Percentiles rank a stretch among this genome's conserved stretches.
phyloP scores from a whole-genome alignment of 805 yeast species.

The Kurtzmaniella fragi region DNA sequence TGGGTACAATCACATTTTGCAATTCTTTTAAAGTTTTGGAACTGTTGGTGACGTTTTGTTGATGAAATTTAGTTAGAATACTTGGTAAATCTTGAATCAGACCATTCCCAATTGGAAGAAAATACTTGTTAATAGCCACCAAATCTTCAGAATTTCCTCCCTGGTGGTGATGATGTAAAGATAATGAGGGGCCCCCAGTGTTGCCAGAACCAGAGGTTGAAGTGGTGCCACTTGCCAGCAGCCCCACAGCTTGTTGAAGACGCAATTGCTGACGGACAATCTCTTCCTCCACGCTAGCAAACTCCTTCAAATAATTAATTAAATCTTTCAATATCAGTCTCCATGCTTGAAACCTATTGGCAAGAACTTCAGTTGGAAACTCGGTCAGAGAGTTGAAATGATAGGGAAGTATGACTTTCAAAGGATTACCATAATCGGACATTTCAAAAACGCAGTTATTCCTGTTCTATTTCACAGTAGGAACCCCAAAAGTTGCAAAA shows the following conservation, averaged over 20 bases:
- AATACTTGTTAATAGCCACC: slow-evolving; percentile 44
- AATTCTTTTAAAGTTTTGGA: slow-evolving; percentile 46
- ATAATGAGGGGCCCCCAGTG: not conserved
- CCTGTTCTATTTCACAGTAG: too few relatives aligned
- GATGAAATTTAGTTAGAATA: slow-evolving; percentile 48
- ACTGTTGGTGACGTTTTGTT: slow-evolving; percentile 31
- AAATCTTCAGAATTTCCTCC: slow-evolving; percentile 22
- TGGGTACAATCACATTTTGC: slow-evolving; percentile 45
- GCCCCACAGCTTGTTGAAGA: slow-evolving; percentile 67
- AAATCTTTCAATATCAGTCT: slow-evolving; percentile 71
- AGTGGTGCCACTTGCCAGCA: slow-evolving; percentile 7
- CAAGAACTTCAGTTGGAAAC: slow-evolving; percentile 80
- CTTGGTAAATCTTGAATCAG: slow-evolving; percentile 82
- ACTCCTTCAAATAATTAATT: slow-evolving; percentile 70
- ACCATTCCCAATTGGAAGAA: slow-evolving; percentile 65
- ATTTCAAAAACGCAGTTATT: not conserved
- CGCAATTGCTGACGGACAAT: slow-evolving; percentile 76
- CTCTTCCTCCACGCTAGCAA: slow-evolving; percentile 83
- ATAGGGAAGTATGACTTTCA: slow-evolving; percentile 35
- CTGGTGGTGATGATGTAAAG: slow-evolving; percentile 5
- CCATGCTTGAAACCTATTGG: slow-evolving; percentile 84
- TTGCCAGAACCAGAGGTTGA: not conserved
- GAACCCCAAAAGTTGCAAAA: too few relatives aligned
- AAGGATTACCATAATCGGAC: slow-evolving; percentile 27
- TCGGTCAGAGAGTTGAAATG: slow-evolving; percentile 28